Conservation (phyloP, 2,329 filamentous ascomycete species). For the Fusarium brachygibbosum region DNA sequence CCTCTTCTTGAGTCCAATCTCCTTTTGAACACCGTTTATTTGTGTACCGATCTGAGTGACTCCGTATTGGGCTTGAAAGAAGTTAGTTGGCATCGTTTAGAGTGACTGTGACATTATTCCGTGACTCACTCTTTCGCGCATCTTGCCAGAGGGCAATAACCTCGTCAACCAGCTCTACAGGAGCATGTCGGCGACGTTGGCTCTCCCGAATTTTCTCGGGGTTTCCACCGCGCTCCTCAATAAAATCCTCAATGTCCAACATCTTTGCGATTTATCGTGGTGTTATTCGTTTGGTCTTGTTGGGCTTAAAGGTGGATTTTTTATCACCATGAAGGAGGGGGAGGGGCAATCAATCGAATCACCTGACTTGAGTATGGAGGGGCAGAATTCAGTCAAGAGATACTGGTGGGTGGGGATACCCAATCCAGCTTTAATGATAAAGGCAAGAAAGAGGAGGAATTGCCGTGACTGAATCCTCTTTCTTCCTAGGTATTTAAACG, state of each 20-base stretch:
- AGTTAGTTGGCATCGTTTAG: constrained; percentile 25
- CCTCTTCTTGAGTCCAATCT: constrained; percentile 94
- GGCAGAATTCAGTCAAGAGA: not conserved
- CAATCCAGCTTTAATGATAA: not conserved
- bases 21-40: constrained; percentile 91
- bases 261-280: constrained; percentile 59
- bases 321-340: constrained; percentile 46
- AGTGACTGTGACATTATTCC: constrained; percentile 4
- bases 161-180: constrained; percentile 89
- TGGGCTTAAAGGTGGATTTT: constrained; percentile 43
- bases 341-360: constrained; percentile 44
- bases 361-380: constrained; percentile 46
- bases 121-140: constrained; percentile 74
- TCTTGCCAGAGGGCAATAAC: constrained; percentile 90
- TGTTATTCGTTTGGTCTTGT: constrained; percentile 32
- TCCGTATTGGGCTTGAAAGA: constrained; percentile 72
- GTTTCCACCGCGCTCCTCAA: constrained; percentile 89
- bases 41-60: constrained; percentile 84
- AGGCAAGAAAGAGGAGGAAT: not conserved
- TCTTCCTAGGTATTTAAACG: not conserved
- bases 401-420: not conserved
- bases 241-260: constrained; percentile 84
- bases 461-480: not conserved
- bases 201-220: constrained; percentile 93
- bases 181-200: constrained; percentile 84